Percentiles rank a stretch among this genome's conserved stretches.
phyloP scores from a whole-genome alignment of 202 grass and related monocot species.

The Eragrostis tef region DNA sequence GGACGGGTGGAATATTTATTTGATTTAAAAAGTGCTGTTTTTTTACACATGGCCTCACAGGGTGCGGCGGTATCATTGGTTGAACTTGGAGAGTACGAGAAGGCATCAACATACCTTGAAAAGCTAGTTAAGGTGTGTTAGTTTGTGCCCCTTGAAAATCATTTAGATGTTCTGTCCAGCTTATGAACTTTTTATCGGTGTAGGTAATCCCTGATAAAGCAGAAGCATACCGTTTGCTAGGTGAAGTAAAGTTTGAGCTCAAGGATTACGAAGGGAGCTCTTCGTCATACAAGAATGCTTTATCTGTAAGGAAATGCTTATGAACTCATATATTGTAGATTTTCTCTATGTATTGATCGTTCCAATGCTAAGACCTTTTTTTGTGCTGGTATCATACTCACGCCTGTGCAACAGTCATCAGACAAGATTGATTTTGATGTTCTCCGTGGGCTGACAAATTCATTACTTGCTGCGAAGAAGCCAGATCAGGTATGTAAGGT shows the following conservation, averaged over 20 bases:
- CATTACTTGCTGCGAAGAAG: constrained; percentile 86
- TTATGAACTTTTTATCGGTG: constrained; percentile 45
- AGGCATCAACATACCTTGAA: constrained; percentile 75
- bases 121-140: constrained; percentile 72
- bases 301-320: constrained; percentile 62
- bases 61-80: constrained; percentile 80
- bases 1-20: not conserved
- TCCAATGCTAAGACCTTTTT: constrained; percentile 35
- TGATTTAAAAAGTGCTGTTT: constrained; percentile 18
- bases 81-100: constrained; percentile 88
- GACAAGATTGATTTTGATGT: constrained; percentile 82
- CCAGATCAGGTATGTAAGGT: constrained; percentile 66
- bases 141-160: constrained; percentile 17
- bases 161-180: not conserved
- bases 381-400: constrained; percentile 39
- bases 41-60: constrained; percentile 50
- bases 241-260: constrained; percentile 91
- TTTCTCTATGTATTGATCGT: constrained; percentile 6
- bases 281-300: constrained; percentile 66
- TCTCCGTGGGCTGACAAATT: constrained; percentile 86
- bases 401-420: constrained; percentile 61
- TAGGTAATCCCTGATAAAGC: constrained; percentile 84
- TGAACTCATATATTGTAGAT: constrained; percentile 14
- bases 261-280: constrained; percentile 90
- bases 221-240: constrained; percentile 82